Base-by-base conservation (phyloP, 1,284 basidiomycete species). In the Cryptococcus sp. region DNA sequence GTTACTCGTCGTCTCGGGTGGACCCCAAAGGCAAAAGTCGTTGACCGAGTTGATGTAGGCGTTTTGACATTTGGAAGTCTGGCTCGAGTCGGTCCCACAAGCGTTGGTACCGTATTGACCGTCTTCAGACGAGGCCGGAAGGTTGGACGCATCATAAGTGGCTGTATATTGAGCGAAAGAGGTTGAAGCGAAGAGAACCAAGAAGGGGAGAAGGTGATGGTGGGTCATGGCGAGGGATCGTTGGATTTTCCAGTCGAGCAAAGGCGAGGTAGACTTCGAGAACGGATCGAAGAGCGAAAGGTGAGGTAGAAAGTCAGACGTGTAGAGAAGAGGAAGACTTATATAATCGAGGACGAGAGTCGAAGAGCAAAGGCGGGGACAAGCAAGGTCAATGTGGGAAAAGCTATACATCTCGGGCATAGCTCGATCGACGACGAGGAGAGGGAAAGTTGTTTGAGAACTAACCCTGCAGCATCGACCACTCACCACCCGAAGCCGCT, bases 61-160 rank as follows among this genome's bases (percentile, higher is more conserved):
- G 43, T 60, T 63, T 33, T 86, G 85, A 68, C 84, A 86, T 52
- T 72, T 69, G 3, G 81, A 82, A 10, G 74, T 75, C 67, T 83
- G 81, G 63, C 74, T 78, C 25, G 75, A 71, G n/a, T 68, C 71
- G 2, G 78, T 77, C 10, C 80, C 82, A 68, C 85, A 87, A 46
- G 45, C 42, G 55, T 70, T 70, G 34, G 59, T 63, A n/a, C 82
- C 82, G 24, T 75, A 56, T 65, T 84, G 84, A 22, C 82, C 84
- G 34, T 78, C 63, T 44, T 85, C 78, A 6, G 78, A 57, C 21
- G 33, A 36, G 11, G 4, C 10, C 12, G 43, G 43, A 5, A 45
- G 32, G 43, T 45, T 23, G 33, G 3, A 3, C 22, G 21, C 4
- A 33, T 24, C 32, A 33, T 45, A 45, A 16, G 46, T 47, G 7